Evolutionary conservation across 306 rosid genomes (phyloP), one percentile per base, ranked within the genome.

Genomic region (Casuarina equisetifolia): DNA sequence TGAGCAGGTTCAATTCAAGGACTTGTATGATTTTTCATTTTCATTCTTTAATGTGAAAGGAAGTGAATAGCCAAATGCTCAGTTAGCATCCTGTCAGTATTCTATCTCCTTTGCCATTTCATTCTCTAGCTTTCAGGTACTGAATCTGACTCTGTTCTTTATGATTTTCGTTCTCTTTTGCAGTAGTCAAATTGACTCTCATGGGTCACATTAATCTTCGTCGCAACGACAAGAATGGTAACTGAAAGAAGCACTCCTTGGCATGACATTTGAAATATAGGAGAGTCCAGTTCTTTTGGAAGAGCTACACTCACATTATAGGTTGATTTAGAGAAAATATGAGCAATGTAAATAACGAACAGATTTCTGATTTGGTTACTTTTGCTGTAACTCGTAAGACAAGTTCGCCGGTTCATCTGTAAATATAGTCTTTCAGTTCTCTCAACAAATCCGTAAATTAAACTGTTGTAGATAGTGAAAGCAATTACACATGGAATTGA

Each of bases 141-240:
- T 39, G 49, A 62, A n/a, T 73, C 61, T 35, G 19, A 16, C 74
- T 76, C 36, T 40, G 17, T 59, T 81, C 63, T 15, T 78, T 70
- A 57, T 66, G 73, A 63, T 38, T 69, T 74, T 81, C 42, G 9
- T 15, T 73, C 1, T 82, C 38, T 79, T 74, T 75, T 90, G 91
- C 88, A 92, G 97, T 88, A 85, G 85, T 71, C 69, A 76, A 84
- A 83, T 32, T 45, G 78, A 59, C 48, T 66, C 32, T 44, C 63
- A 59, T 64, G 72, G 4, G 9, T 35, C 59, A 38, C 66, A 36
- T 73, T 19, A 53, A 39, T 3, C 67, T 54, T 66, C 70, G 63
- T 11, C 45, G 58, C 32, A 44, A 54, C 66, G 58, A 78, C 54
- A 70, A 74, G 70, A 72, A 71, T 82, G 74, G 46, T 78, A 75